These are phyloP conservation scores for Zygotorulaspora florentina DNA, from an alignment of 805 yeast species.

Conservation along the genomic window DNA sequence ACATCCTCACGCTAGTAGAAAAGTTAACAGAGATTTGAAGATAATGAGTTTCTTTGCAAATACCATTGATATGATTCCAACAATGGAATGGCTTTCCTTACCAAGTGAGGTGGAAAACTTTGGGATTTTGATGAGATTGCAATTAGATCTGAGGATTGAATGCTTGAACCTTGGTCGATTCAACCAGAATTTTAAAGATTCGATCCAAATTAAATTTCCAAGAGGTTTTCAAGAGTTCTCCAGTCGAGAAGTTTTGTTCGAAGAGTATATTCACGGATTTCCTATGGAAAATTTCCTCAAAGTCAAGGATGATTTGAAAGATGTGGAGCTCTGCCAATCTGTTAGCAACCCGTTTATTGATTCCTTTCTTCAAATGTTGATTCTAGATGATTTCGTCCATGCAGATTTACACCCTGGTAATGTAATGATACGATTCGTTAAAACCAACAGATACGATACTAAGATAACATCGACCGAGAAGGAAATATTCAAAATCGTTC, in stretches of 20 bases:
- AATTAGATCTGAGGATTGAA: slow-evolving; percentile 85
- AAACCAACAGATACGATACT: slow-evolving; percentile 37
- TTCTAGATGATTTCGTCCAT: slow-evolving; percentile 89
- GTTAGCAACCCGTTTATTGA: slow-evolving; percentile 81
- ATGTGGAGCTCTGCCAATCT: slow-evolving; percentile 51
- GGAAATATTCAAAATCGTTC: slow-evolving; percentile 21
- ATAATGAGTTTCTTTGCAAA: slow-evolving; percentile 82
- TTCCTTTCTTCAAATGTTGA: slow-evolving; percentile 88
- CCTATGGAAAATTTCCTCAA: slow-evolving; percentile 71
- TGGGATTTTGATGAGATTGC: slow-evolving; percentile 77
- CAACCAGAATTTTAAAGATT: slow-evolving; percentile 57
- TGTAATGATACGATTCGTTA: slow-evolving; percentile 69
- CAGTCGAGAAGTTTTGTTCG: slow-evolving; percentile 72
- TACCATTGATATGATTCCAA: slow-evolving; percentile 68
- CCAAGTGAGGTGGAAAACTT: slow-evolving; percentile 94
- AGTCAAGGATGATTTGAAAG: slow-evolving; percentile 33
- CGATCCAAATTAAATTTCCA: slow-evolving; percentile 71
- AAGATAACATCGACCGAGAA: slow-evolving; percentile 28
- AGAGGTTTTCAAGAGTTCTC: slow-evolving; percentile 62
- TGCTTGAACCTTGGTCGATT: slow-evolving; percentile 74
- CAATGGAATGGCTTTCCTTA: slow-evolving; percentile 95
- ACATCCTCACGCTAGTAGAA: slow-evolving; percentile 77
- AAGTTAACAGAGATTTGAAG: slow-evolving; percentile 72
- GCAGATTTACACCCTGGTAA: slow-evolving; percentile 98
- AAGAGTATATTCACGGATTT: slow-evolving; percentile 78